phyloP scores from a whole-genome alignment of 257 asterid genomes.

The Eucommia ulmoides region DNA sequence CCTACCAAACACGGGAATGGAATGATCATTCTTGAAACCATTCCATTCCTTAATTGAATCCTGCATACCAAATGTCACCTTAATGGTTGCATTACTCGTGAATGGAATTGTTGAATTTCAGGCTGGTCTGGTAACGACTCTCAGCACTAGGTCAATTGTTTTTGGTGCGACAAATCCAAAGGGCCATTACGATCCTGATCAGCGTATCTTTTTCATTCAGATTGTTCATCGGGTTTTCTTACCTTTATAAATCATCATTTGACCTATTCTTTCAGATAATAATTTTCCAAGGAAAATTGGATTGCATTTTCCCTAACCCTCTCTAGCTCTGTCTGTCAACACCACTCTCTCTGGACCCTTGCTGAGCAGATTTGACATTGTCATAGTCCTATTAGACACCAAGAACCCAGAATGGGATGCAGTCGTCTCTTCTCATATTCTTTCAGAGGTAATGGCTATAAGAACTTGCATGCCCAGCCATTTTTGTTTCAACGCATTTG shows the following conservation, averaged over 20 bases:
- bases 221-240: no score
- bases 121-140: conserved; percentile 99
- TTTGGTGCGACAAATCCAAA: conserved; percentile 98
- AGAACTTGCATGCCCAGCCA: conserved; percentile 8
- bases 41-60: no score
- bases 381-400: conserved; percentile 87
- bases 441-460: conserved; percentile 51
- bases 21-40: no score
- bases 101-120: conserved; percentile 15
- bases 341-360: conserved; percentile 96
- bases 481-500: conserved; percentile 5
- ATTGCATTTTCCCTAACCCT: conserved; percentile 35
- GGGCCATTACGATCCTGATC: conserved; percentile 95
- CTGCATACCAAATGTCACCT: no score
- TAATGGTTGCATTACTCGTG: neutral
- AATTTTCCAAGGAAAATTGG: no score
- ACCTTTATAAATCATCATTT: no score
- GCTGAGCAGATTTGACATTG: conserved; percentile 93
- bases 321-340: conserved; percentile 81
- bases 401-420: conserved; percentile 96
- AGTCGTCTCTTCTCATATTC: conserved; percentile 95
- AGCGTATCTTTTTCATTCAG: conserved; percentile 48
- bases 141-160: conserved; percentile 83
- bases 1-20: no score
- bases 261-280: no score